Evolutionary conservation across 2,329 filamentous ascomycete species (phyloP).

Genomic region (Scorias spongiosa): DNA sequence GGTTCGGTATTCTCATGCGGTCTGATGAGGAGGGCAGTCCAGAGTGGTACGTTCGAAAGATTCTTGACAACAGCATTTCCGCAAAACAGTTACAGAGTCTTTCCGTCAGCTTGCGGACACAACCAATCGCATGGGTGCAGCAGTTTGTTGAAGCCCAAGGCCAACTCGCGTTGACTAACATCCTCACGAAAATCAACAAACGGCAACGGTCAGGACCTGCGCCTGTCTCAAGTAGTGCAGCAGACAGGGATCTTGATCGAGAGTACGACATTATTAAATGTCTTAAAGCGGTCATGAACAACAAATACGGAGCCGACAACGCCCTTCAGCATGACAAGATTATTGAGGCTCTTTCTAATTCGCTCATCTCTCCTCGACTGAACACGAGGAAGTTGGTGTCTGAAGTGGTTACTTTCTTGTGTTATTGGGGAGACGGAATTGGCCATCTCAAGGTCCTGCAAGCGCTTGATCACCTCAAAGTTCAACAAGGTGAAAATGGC

Average conservation of each 20-base stretch:
- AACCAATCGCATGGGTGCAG: slow-evolving; percentile 94
- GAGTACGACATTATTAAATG: slow-evolving; percentile 98
- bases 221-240: slow-evolving; percentile 35
- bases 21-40: slow-evolving; percentile 91
- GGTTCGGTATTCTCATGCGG: slow-evolving; percentile 54
- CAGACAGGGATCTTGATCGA: slow-evolving; percentile 70
- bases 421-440: slow-evolving; percentile 79
- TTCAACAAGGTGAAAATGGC: slow-evolving; percentile 76
- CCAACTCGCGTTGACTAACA: slow-evolving; percentile 86
- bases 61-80: slow-evolving; percentile 90
- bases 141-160: slow-evolving; percentile 95
- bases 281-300: slow-evolving; percentile 95
- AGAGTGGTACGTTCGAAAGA: slow-evolving; percentile 94
- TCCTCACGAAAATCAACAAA: slow-evolving; percentile 85
- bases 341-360: slow-evolving; percentile 72
- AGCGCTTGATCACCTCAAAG: slow-evolving; percentile 82
- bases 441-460: slow-evolving; percentile 90
- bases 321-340: slow-evolving; percentile 81
- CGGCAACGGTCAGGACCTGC: slow-evolving; percentile 62
- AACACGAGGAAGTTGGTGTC: slow-evolving; percentile 90
- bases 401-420: slow-evolving; percentile 90
- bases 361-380: slow-evolving; percentile 72
- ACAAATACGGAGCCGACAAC: slow-evolving; percentile 96
- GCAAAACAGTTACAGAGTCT: slow-evolving; percentile 83
- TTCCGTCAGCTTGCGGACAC: slow-evolving; percentile 85